phyloP scores from a whole-genome alignment of 768 basidiomycete genomes.

The Pilatotrama ljubarskyi region DNA sequence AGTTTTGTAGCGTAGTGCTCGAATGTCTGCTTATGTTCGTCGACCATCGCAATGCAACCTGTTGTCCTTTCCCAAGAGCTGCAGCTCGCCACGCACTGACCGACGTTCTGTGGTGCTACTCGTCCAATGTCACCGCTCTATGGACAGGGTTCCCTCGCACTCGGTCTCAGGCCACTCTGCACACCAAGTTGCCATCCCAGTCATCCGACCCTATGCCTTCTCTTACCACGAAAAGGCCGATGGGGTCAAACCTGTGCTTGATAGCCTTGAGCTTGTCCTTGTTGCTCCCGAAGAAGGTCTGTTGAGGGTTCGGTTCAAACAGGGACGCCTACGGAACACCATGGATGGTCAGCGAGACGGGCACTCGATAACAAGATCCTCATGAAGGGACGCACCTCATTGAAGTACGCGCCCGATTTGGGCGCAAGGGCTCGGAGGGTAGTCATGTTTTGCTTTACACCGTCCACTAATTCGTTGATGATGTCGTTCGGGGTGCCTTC shows the following conservation, averaged over 20 bases:
- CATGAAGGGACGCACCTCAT: constrained; percentile 40
- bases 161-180: constrained; percentile 12
- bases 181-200: constrained; percentile 40
- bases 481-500: constrained; percentile 22
- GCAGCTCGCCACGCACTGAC: neutral
- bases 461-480: constrained; percentile 21
- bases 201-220: constrained; percentile 52
- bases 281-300: constrained; percentile 50
- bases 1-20: constrained; percentile 38
- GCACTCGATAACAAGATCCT: no score
- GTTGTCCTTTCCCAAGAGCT: constrained; percentile 8
- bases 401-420: constrained; percentile 44
- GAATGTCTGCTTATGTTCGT: constrained; percentile 25
- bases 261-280: constrained; percentile 41
- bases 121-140: neutral
- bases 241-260: constrained; percentile 48
- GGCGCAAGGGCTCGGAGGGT: constrained; percentile 36
- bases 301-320: constrained; percentile 42
- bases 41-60: constrained; percentile 22
- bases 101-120: neutral
- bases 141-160: no score
- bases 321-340: constrained; percentile 40
- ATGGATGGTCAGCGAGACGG: neutral
- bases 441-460: constrained; percentile 23
- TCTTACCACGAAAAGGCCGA: constrained; percentile 44